A percentile compares a stretch with the other conserved stretches of the same genome.
Conservation (phyloP, 768 basidiomycete species). For the Mycena rosella region DNA sequence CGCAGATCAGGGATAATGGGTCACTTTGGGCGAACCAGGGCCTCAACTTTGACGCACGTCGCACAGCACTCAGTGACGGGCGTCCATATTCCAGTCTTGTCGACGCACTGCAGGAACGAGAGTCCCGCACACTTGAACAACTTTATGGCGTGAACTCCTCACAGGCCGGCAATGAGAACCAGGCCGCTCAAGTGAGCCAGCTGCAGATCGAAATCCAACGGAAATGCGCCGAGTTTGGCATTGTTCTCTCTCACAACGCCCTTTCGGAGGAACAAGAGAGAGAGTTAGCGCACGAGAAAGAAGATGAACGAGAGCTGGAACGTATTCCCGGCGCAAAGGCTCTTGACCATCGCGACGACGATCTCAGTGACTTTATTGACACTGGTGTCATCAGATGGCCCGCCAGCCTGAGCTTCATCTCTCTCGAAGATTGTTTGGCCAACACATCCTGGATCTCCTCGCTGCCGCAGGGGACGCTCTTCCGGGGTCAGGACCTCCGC, state of each 20-base stretch:
- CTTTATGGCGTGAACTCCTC: conserved; percentile 14
- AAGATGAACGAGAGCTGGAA: conserved; percentile 26
- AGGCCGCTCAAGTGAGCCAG: neutral
- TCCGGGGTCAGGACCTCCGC: conserved; percentile 1
- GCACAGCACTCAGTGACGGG: conserved; percentile 2
- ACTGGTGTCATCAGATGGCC: conserved; percentile 7
- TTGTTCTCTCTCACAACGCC: neutral
- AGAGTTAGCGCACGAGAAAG: conserved; percentile 28
- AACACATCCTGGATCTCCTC: conserved; percentile 18
- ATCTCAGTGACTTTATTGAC: neutral
- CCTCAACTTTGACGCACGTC: conserved; percentile 22
- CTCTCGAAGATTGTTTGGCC: conserved; percentile 12
- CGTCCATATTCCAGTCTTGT: neutral
- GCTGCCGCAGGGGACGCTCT: conserved; percentile 9
- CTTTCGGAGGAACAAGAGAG: conserved; percentile 31
- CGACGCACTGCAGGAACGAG: conserved; percentile 7
- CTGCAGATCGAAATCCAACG: conserved; percentile 1
- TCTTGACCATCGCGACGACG: neutral
- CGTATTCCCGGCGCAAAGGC: neutral
- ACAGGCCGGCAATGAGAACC: neutral
- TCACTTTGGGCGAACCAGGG: conserved; percentile 31
- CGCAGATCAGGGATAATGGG: conserved; percentile 19
- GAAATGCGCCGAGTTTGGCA: conserved; percentile 3
- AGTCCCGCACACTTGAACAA: conserved; percentile 21
- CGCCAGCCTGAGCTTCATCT: conserved; percentile 6